These are phyloP conservation scores for Capsaspora owczarzaki DNA, from an alignment of 78 protist species.

Conservation along the genomic window DNA sequence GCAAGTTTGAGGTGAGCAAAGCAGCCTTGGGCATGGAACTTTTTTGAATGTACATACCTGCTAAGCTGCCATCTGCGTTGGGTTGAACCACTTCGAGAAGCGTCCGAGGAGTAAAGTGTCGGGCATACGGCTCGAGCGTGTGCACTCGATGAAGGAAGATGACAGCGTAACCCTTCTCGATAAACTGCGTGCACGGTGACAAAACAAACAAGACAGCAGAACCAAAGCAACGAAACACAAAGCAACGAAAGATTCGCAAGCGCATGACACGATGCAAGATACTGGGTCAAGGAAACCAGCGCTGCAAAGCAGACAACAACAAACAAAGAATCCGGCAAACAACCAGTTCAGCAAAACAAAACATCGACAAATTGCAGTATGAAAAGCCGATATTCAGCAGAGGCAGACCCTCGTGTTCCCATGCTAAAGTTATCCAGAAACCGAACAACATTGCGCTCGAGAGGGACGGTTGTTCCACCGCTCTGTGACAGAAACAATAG, in stretches of 20 bases:
- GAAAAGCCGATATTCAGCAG: slow-evolving; percentile 16
- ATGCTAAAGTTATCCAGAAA: slow-evolving; percentile 50
- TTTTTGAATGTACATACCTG: background rate
- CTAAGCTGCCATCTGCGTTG: background rate
- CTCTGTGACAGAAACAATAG: background rate
- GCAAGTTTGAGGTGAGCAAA: background rate
- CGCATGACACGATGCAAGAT: too few relatives aligned
- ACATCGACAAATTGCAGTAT: too few relatives aligned
- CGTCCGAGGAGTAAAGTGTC: background rate
- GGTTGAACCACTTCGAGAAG: background rate
- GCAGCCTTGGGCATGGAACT: background rate
- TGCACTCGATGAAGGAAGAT: slow-evolving; percentile 14
- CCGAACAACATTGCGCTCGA: slow-evolving; percentile 32
- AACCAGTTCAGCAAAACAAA: too few relatives aligned
- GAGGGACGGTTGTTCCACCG: background rate
- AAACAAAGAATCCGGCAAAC: too few relatives aligned
- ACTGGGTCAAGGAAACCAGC: too few relatives aligned
- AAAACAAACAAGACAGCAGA: too few relatives aligned
- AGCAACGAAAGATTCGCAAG: too few relatives aligned
- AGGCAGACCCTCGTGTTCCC: slow-evolving; percentile 49
- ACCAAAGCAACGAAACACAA: too few relatives aligned
- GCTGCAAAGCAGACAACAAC: too few relatives aligned
- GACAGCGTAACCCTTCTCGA: slow-evolving; percentile 8
- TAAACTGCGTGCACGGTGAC: background rate
- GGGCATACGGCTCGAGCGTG: slow-evolving; percentile 17